A percentile compares a stretch with the other conserved stretches of the same genome.
phyloP scores from a whole-genome alignment of 192 early-diverging fungal species.

The Podila epigama region DNA sequence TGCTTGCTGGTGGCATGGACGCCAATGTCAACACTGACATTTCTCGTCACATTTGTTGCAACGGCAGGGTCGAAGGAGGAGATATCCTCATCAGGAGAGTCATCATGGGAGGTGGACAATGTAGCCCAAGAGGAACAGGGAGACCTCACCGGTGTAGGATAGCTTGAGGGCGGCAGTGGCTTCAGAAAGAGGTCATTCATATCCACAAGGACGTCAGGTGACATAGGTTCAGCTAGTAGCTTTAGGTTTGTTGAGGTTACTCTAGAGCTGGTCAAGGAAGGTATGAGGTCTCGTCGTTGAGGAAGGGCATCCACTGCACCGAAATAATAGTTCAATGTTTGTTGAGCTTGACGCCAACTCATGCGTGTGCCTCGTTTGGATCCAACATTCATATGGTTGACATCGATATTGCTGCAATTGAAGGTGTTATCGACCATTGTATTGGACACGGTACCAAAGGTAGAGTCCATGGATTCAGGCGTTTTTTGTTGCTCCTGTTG shows the following conservation, averaged over 20 bases:
- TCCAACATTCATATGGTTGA: neutral
- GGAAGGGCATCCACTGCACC: neutral
- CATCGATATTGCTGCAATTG: neutral
- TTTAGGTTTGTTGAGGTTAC: no score
- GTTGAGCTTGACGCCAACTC: neutral
- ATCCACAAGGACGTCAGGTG: neutral
- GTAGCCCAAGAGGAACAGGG: slow-evolving; percentile 11
- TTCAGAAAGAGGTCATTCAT: no score
- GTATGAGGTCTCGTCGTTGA: neutral
- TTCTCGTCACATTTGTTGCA: neutral
- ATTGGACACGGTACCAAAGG: no score
- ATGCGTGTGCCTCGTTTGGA: no score
- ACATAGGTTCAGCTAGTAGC: no score
- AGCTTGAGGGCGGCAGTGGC: neutral
- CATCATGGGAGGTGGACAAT: slow-evolving; percentile 1
- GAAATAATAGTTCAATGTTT: neutral
- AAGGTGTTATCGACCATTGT: no score
- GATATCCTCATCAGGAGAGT: neutral
- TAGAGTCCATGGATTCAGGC: no score
- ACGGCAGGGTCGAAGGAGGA: no score
- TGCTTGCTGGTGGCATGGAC: no score
- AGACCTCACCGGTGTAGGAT: neutral
- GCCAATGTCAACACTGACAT: no score
- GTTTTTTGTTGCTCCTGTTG: no score
- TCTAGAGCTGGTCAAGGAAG: neutral